phyloP scores from a whole-genome alignment of 1,284 basidiomycete species.

The Trichosporon coremiiforme region DNA sequence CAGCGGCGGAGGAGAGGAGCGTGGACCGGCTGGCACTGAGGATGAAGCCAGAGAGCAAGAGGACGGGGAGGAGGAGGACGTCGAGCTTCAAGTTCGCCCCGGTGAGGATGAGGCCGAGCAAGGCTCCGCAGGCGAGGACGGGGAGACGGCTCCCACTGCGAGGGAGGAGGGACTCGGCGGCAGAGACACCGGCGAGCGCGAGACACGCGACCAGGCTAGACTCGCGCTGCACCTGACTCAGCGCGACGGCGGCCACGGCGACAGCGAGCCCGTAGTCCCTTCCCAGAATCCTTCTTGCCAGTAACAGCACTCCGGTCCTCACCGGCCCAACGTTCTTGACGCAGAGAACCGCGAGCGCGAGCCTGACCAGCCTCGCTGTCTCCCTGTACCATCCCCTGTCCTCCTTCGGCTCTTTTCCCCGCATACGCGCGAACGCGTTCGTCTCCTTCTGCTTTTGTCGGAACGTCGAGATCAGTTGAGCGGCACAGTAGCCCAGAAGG shows the following conservation, averaged over 20 bases:
- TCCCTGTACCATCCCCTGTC: neutral
- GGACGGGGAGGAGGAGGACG: neutral
- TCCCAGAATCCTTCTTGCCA: neutral
- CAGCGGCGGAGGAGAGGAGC: neutral
- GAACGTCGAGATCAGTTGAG: neutral
- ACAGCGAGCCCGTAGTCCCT: neutral
- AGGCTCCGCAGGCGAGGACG: neutral
- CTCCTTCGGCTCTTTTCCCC: neutral
- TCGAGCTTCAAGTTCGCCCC: neutral
- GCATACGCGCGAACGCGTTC: neutral
- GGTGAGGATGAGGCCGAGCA: neutral
- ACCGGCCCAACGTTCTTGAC: neutral
- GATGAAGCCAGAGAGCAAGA: neutral
- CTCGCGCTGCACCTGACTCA: slow-evolving; percentile 5
- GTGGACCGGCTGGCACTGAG: neutral
- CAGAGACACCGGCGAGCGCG: neutral
- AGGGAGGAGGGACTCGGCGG: neutral
- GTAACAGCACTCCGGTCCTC: neutral
- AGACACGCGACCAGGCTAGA: neutral
- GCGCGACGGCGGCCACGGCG: neutral
- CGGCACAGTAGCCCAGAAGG: neutral
- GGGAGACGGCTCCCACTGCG: neutral
- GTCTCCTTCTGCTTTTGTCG: neutral
- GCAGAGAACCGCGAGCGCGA: neutral
- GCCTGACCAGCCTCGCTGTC: neutral